These are phyloP conservation scores for Salix caprea DNA, from an alignment of 345 rosid genomes.

Conservation along the genomic window DNA sequence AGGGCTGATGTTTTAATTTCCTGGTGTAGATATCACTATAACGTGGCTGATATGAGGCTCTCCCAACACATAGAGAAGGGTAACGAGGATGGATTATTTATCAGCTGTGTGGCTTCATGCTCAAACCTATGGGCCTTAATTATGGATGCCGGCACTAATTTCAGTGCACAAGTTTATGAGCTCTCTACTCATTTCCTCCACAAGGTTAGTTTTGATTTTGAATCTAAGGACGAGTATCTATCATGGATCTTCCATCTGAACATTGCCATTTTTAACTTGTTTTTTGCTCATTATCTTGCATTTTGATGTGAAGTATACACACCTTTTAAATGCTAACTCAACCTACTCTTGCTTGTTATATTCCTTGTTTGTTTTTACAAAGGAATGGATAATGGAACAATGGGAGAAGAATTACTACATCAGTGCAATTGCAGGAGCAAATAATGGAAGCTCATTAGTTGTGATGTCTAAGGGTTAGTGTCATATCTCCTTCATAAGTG, in stretches of 20 bases:
- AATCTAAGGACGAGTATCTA: neutral
- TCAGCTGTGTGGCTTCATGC: slow-evolving; percentile 89
- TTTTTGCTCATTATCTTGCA: neutral
- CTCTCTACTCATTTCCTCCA: slow-evolving; percentile 73
- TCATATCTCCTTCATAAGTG: neutral
- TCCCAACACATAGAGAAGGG: slow-evolving; percentile 84
- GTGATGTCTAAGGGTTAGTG: slow-evolving; percentile 92
- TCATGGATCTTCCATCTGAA: slow-evolving; percentile 2
- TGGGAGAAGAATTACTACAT: slow-evolving; percentile 96
- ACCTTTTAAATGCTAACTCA: neutral
- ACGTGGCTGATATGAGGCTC: slow-evolving; percentile 75
- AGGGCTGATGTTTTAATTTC: slow-evolving; percentile 13
- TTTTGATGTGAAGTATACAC: neutral
- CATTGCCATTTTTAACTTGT: neutral
- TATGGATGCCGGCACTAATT: slow-evolving; percentile 96
- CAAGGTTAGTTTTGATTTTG: slow-evolving; percentile 54
- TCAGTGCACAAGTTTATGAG: slow-evolving; percentile 73
- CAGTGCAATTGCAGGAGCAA: slow-evolving; percentile 91
- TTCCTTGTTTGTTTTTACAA: neutral
- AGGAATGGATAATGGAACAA: slow-evolving; percentile 99
- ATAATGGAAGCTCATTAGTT: slow-evolving; percentile 80
- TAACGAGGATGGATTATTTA: slow-evolving; percentile 77
- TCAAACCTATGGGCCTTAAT: slow-evolving; percentile 93
- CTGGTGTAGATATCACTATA: slow-evolving; percentile 80
- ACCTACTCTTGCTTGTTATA: slow-evolving; percentile 8